Evolutionary conservation across 2,329 filamentous ascomycete genomes (phyloP).

Genomic region (Pseudocercospora crystallina): DNA sequence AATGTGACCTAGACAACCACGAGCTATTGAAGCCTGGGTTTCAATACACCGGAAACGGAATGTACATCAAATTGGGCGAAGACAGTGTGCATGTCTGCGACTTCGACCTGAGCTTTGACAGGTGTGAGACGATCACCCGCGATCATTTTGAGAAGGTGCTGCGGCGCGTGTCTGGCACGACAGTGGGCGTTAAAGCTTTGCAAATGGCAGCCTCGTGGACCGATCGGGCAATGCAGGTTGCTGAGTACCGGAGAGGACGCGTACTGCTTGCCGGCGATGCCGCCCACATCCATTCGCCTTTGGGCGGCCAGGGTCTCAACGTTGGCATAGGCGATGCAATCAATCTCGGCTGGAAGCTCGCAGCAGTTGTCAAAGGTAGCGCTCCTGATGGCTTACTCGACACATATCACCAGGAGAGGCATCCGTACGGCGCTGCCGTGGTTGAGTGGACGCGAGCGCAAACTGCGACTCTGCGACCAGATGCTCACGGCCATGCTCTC

Average conservation of each 20-base stretch:
- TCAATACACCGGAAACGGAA: background rate
- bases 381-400: slow-evolving; percentile 3
- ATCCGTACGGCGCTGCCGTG: background rate
- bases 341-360: slow-evolving; percentile 36
- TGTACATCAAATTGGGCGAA: background rate
- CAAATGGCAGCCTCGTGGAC: background rate
- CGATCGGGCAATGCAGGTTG: background rate
- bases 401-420: slow-evolving; percentile 5
- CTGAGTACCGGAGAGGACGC: slow-evolving; percentile 2
- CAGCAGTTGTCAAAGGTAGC: slow-evolving; percentile 1
- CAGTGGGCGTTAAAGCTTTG: background rate
- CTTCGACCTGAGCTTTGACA: background rate
- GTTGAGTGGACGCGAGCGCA: slow-evolving; percentile 3
- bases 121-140: background rate
- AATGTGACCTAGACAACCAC: background rate
- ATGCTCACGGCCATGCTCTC: background rate
- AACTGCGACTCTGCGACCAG: background rate
- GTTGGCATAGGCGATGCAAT: slow-evolving; percentile 38
- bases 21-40: background rate
- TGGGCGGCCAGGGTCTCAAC: slow-evolving; percentile 43
- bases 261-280: slow-evolving; percentile 37
- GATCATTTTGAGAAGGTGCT: slow-evolving; percentile 1
- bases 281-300: slow-evolving; percentile 37
- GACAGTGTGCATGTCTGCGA: background rate
- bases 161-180: background rate